phyloP scores from a whole-genome alignment of 2,329 filamentous ascomycete genomes.

The Fonsecaea nubica region DNA sequence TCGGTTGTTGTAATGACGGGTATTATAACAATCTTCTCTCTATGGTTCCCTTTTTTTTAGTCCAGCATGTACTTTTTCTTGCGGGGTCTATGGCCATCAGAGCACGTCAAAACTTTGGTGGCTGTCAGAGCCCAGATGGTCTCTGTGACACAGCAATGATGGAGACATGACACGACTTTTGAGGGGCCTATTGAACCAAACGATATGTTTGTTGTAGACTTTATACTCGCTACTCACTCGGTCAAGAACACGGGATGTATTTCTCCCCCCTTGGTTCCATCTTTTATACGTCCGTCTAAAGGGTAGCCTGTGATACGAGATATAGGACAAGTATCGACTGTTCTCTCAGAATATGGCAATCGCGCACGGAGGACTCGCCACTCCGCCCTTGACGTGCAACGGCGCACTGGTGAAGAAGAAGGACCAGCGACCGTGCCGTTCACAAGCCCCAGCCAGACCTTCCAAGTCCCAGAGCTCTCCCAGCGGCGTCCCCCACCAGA shows the following conservation, averaged over 20 bases:
- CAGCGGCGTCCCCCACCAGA: constrained; percentile 52
- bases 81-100: background rate
- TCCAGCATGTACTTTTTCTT: background rate
- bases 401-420: constrained; percentile 53
- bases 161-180: background rate
- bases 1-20: background rate
- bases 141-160: background rate
- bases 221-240: background rate
- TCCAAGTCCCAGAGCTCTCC: constrained; percentile 56
- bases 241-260: background rate
- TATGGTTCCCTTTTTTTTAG: background rate
- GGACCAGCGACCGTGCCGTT: constrained; percentile 45
- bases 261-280: background rate
- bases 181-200: background rate
- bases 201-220: background rate
- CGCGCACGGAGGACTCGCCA: constrained; percentile 39
- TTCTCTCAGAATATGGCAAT: background rate
- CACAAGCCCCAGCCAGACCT: constrained; percentile 44
- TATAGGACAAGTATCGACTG: background rate
- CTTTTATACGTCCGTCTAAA: background rate
- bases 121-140: background rate
- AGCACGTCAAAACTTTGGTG: background rate
- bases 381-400: constrained; percentile 50
- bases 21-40: background rate
- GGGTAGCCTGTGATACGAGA: background rate